Evolutionary conservation across 495 filamentous ascomycete species (phyloP), one percentile per base, ranked within the genome.

Genomic region (Xylaria bambusicola): DNA sequence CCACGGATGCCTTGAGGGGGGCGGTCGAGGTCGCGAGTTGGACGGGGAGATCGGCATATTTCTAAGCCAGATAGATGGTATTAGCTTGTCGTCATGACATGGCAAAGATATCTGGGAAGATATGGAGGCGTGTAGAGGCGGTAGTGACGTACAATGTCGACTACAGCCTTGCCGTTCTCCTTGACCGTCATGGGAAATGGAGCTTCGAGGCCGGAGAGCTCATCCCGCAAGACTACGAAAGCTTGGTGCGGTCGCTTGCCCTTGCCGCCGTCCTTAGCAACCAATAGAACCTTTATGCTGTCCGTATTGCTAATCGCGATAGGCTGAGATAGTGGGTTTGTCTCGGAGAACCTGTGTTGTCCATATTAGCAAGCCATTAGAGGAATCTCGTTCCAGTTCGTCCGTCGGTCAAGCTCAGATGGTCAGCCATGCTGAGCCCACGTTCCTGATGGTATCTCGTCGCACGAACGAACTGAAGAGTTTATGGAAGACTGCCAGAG

Each of bases 201-300:
- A n/a, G 92, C 87, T 71, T 97, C 93, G 40, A 98, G 77, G 20
- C 89, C 88, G 26, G 84, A 87, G 17, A 80, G 75, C 2, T 82
- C 75, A 60, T 97, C 92, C 61, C 85, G 84, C 38, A 98, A 75
- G 6, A 92, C 80, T 17, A 98, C 81, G 75, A 96, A 97, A 2
- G 92, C 91, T 71, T 98, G 94, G 73, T 98, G 94, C 58, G 94
- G 91, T 52, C 89, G 83, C 74, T 90, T 93, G 10, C 84, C 79
- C 61, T 86, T 87, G 69, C 85, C 84, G 64, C 83, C 86, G 73
- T 97, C 90, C 66, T 87, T 88, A 6, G 91, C 77, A 35, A 91
- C 94, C 57, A 98, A 77, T 58, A 84, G 74, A 58, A 98, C 75
- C 77, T 94, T 96, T 65, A 98, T 81, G 36, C 84, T 86, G 64